Evolutionary conservation across 345 rosid genomes (phyloP), one percentile per base, ranked within the genome.

Genomic region (Erodium maritimum): DNA sequence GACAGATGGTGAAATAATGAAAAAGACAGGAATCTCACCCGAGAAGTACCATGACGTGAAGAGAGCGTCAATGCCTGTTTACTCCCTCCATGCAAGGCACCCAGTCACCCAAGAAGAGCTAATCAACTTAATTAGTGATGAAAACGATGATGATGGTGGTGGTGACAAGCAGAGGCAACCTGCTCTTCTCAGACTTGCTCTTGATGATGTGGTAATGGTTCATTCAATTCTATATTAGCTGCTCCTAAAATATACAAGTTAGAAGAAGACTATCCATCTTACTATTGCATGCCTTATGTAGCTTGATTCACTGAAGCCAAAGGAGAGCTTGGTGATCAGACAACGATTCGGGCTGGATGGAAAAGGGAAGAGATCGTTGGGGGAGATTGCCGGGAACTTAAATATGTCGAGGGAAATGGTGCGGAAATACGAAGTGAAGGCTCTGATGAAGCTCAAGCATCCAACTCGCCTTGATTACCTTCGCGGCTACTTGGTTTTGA

Each of bases 321-420:
- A 93, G 76, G 99, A 89, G 85, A 93, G 94, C 73, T 65, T 89
- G 57, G 99, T 93, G 64, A 72, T 93, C 62, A 80, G 99, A 57
- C 99, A 87, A 54, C 79, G 96, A 73, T 93, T 74, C 20, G 99
- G 99, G 18, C 85, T 93, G 5, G 99, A 93, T 16, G 99, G 96
- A 7, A 93, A 78, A 83, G 99, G 99, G 1, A 94, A 85, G 54
- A 78, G 99, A 65, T 83, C 99, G 19, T 51, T 93, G 52, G 93
- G 94, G 51, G 96, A 93, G 81, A 89, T 93, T 45, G 95, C 94
- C 0, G 91, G 91, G 56, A 93, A 89, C 77, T 79, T 93, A 63
- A 84, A 83, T 68, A 89, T 93, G 66, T 93, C 99, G 0, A 82
- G 99, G 67, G 99, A 93, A 75, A 93, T 93, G 99, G 96, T 93